Base-by-base conservation (phyloP, 768 basidiomycete genomes). In the Tylopilus subfusipes region DNA sequence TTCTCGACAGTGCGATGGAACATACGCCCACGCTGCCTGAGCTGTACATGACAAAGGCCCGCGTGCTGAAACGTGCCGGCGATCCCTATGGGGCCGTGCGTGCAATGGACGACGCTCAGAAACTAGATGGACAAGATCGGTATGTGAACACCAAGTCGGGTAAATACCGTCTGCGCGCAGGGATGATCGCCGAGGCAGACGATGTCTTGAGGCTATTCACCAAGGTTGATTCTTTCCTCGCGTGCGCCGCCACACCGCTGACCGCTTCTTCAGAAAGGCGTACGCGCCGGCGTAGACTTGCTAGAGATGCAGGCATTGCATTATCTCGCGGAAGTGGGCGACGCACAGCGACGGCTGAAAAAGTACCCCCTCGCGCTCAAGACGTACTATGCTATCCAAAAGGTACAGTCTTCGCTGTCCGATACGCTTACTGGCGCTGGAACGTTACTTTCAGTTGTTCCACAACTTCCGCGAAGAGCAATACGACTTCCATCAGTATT, bases 11-110 rank as follows among this genome's bases (percentile, higher is more conserved):
- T 3, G 94, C 93, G 5, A 69, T 93, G 19, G 63, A 72, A 21
- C 97, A 98, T 65, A 98, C 97, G 0, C 97, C 97, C 0, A 96
- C 94, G 0, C 75, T 99, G 0, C 95, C 97, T 0, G 97, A 99
- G 58, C 74, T 98, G 12, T 81, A 86, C 60, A 88, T 88, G 68
- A 83, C 85, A 58, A 86, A 84, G 64, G 97, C 85, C 0, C 87
- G 90, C 4, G 81, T 90, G 14, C 75, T 96, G 39, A 98, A 98
- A 66, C 84, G 94, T 13, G 80, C 85, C 0, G 94, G 95, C 0
- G 93, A 98, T 61, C 73, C 78, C 1, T 71, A 79, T 24, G 87
- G 84, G 0, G 97, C 94, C 0, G 89, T 92, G 0, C 72, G 74
- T 7, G 78, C 79, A 33, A 78, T 94, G 71, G 88, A 96, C 61